A percentile compares a stretch with the other conserved stretches of the same genome.
These are phyloP conservation scores for Bolboschoenoplectus hybrid DNA, from an alignment of 202 grass and related monocot species.

Conservation along the genomic window DNA sequence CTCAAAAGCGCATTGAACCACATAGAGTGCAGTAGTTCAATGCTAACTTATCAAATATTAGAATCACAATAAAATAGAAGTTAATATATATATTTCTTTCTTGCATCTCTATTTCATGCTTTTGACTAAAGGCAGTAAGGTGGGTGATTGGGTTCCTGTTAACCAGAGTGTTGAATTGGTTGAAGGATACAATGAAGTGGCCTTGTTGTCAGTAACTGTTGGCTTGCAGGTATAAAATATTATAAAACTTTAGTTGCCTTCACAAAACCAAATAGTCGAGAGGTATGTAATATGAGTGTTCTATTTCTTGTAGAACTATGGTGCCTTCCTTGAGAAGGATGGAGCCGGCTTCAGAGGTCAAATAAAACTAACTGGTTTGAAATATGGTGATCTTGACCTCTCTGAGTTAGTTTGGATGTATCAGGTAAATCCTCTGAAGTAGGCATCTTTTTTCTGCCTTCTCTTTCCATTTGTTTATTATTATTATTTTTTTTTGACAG, in stretches of 20 bases:
- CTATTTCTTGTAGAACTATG: constrained; percentile 72
- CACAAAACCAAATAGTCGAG: not conserved
- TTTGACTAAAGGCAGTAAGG: constrained; percentile 71
- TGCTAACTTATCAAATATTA: constrained; percentile 2
- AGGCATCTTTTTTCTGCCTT: constrained; percentile 13
- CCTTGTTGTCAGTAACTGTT: constrained; percentile 77
- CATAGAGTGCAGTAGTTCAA: not conserved
- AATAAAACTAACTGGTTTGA: constrained; percentile 80
- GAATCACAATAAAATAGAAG: constrained; percentile 13
- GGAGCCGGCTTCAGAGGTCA: constrained; percentile 92
- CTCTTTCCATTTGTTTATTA: constrained; percentile 22
- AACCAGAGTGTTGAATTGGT: constrained; percentile 63
- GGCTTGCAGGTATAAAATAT: constrained; percentile 77
- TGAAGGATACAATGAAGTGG: constrained; percentile 75
- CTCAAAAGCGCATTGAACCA: constrained; percentile 17
- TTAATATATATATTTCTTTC: not conserved
- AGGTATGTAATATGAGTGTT: constrained; percentile 19
- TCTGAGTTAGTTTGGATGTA: constrained; percentile 79
- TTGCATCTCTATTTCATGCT: constrained; percentile 29
- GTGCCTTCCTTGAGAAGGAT: constrained; percentile 99
- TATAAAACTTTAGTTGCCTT: constrained; percentile 25
- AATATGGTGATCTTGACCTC: constrained; percentile 75
- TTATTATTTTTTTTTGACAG: not conserved
- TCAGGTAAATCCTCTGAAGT: constrained; percentile 53
- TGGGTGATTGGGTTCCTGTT: constrained; percentile 85